Base-by-base conservation (phyloP, 2,329 filamentous ascomycete genomes). In the Microsporum canis region DNA sequence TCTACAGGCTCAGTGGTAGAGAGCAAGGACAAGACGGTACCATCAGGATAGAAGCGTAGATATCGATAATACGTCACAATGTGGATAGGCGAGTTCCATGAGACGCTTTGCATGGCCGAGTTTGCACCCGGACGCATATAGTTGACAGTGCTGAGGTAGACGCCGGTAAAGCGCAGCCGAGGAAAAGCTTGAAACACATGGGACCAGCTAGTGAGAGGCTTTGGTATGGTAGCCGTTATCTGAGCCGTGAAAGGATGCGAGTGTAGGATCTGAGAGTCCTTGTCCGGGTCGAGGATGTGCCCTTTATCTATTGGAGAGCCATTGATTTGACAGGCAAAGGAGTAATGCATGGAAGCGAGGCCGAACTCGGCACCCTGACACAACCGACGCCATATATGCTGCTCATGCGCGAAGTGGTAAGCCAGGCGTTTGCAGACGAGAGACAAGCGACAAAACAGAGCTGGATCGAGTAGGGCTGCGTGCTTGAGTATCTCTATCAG, bases 31-130 rank as follows among this genome's bases (percentile, higher is more conserved):
- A 97, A 85, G 65, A 82, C 84, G 0, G 88, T 87, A 33, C 94
- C 94, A 72, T 97, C 89, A 29, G 91, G 88, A 77, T 94, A 94
- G 77, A 99, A 94, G 59, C 94, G 88, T 2, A 99, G 82, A 75
- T 97, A 99, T 62, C 94, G 89, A 77, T 95, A 99, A 76, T 97
- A 99, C 0, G 94, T 99, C 57, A 99, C 91, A 62, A 97, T 95
- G 71, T 95, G 91, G 39, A 97, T 87, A 6, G 91, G 91, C 29
- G 83, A 87, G 68, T 78, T 79, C 89, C 91, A 96, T 0, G 88
- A 87, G 17, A 87, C 76, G 60, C 85, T 85, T 65, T 85, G 87
- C 63, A 72, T 71, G 23, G 83, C 81, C 2, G 84, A 86, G 8
- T 86, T 81, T 62, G 88, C 88, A 36, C 94, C 94, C 0, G 89